These are phyloP conservation scores for Calonectria pteridis DNA, from an alignment of 2,329 filamentous ascomycete genomes.

Conservation along the genomic window DNA sequence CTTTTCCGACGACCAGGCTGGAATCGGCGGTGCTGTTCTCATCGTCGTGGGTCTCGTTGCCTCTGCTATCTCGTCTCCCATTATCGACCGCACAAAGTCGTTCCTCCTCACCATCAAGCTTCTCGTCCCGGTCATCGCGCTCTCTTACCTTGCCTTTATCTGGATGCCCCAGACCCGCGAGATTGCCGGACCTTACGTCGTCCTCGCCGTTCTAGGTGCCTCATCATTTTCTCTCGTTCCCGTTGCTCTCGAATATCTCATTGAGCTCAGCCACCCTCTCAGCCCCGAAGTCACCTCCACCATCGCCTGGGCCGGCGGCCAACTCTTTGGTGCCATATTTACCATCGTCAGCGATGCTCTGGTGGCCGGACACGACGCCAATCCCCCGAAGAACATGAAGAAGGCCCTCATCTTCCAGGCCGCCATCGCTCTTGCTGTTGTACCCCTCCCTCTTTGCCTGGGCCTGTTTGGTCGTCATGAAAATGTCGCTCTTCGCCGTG, in stretches of 20 bases:
- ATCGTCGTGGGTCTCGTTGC: conserved; percentile 88
- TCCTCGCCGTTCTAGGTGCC: conserved; percentile 83
- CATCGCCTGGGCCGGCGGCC: conserved; percentile 87
- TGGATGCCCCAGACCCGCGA: conserved; percentile 76
- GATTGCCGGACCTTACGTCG: conserved; percentile 79
- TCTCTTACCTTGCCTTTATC: conserved; percentile 82
- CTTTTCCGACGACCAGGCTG: conserved; percentile 85
- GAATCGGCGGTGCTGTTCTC: conserved; percentile 88
- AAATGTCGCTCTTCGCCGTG: conserved; percentile 63
- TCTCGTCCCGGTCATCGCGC: conserved; percentile 79
- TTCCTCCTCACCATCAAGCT: conserved; percentile 81
- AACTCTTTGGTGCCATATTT: conserved; percentile 87
- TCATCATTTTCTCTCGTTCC: conserved; percentile 85
- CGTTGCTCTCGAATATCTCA: conserved; percentile 86
- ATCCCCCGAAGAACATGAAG: conserved; percentile 79
- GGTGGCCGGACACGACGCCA: conserved; percentile 62
- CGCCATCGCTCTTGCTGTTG: conserved; percentile 72
- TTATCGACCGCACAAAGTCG: conserved; percentile 87
- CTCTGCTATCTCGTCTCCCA: conserved; percentile 81
- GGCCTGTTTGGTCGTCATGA: conserved; percentile 76
- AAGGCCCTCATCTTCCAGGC: conserved; percentile 83
- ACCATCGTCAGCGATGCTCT: conserved; percentile 86
- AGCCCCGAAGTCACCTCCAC: conserved; percentile 88
- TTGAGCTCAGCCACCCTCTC: conserved; percentile 88
- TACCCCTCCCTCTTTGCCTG: conserved; percentile 76